Conservation (phyloP, 306 rosid species). For the Rosa lucieae region DNA sequence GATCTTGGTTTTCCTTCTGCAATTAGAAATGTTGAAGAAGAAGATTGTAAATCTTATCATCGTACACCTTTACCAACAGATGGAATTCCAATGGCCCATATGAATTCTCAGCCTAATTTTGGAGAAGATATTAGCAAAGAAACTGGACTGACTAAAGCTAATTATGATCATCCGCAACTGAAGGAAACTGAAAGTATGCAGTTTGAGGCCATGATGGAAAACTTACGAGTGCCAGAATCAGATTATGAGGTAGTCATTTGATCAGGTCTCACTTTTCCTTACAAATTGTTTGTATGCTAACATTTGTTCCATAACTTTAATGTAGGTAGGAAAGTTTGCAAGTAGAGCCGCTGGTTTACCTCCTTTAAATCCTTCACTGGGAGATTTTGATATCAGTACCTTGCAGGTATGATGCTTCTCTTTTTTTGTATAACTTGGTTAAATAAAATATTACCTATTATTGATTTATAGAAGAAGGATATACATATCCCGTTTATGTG, state of each 20-base stretch:
- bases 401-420: conserved; percentile 65
- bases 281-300: conserved; percentile 19
- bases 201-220: conserved; percentile 57
- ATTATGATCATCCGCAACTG: conserved; percentile 46
- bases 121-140: conserved; percentile 43
- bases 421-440: neutral
- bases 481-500: neutral
- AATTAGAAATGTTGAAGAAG: conserved; percentile 41
- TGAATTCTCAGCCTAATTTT: conserved; percentile 46
- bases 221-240: conserved; percentile 48
- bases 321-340: conserved; percentile 61
- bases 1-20: conserved; percentile 56
- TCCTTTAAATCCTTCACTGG: conserved; percentile 56
- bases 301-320: conserved; percentile 23
- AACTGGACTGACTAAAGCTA: conserved; percentile 42
- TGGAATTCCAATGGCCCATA: conserved; percentile 35
- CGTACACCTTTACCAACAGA: conserved; percentile 41
- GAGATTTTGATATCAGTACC: conserved; percentile 63
- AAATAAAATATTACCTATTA: neutral
- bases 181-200: conserved; percentile 58
- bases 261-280: neutral
- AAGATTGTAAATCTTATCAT: conserved; percentile 41
- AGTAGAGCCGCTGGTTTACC: conserved; percentile 48
- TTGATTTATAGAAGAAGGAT: neutral
- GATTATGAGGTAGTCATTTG: conserved; percentile 63